Base-by-base conservation (phyloP, 2,329 filamentous ascomycete genomes). In the Alternaria atra region DNA sequence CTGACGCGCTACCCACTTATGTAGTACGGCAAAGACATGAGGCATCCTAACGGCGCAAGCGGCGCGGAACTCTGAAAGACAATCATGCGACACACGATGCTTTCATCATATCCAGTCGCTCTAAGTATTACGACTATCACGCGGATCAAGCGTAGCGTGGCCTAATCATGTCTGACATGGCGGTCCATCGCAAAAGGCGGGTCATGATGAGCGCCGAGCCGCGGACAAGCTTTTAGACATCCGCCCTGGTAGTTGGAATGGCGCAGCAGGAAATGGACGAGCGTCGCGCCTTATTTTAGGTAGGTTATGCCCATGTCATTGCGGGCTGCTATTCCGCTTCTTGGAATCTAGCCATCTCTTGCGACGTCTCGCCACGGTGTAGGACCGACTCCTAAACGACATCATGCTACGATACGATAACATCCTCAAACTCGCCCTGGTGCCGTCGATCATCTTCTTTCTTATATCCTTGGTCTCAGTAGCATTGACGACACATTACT, bases 391-490 rank as follows among this genome's bases (percentile, higher is more conserved):
- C 46, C 15, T 39, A 23, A 27, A 40, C 32, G 42, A 47, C 57
- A 43, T 59, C 52, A 65, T 48, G 29, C 68, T 73, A 61, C 60
- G 60, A 48, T 73, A 69, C 54, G 56, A 65, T 15, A 70, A 55
- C 37, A 43, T 72, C 52, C 67, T 75, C 30, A 66, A 58, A 48
- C 40, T 72, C 17, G 61, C 71, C 35, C 66, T 75, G 23, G 54
- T 68, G 7, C 73, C 72, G 30, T 65, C 66, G 29, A 59, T 71
- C 25, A 34, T 73, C 29, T 73, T 76, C 42, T 58, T 72, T 13
- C 56, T 76, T 10, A 50, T 76, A 34, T 77, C 74, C 1, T 30
- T 74, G 12, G 53, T 73, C 15, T 73, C 73, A 9, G 69, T 74
- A 23, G 65, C 68, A 30, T 63, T 77, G 34, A 74, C 71, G 8